phyloP scores from a whole-genome alignment of 1,284 basidiomycete genomes.

The Mycosarcoma mackinlayi region DNA sequence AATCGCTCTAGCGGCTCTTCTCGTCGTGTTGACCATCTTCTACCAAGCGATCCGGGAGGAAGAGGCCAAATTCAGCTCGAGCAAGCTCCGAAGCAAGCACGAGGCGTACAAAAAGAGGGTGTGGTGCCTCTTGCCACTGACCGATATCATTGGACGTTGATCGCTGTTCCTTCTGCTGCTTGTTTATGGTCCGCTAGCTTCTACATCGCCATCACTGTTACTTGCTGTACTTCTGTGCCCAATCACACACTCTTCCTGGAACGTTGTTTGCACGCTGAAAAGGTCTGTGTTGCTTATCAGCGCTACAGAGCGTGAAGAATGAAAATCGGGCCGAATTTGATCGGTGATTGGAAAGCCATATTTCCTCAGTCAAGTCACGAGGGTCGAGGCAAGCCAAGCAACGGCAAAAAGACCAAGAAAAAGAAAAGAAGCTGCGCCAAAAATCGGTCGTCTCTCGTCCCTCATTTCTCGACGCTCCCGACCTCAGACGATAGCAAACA shows the following conservation, averaged over 20 bases:
- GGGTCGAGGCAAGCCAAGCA: neutral
- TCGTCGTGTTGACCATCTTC: conserved; percentile 32
- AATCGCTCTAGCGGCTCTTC: conserved; percentile 19
- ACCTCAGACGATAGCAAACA: neutral
- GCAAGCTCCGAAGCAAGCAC: conserved; percentile 41
- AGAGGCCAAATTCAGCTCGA: conserved; percentile 42
- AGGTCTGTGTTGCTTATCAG: too few relatives aligned
- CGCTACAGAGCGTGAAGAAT: too few relatives aligned
- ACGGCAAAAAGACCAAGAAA: neutral
- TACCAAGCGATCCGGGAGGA: conserved; percentile 43
- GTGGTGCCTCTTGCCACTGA: conserved; percentile 38
- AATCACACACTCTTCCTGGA: too few relatives aligned
- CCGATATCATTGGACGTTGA: conserved; percentile 27
- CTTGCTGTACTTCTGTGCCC: too few relatives aligned
- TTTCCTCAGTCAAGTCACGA: conserved; percentile 19
- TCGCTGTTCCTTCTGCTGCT: neutral
- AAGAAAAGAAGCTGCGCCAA: neutral
- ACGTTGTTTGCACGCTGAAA: too few relatives aligned
- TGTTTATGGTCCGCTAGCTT: too few relatives aligned
- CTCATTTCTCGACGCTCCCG: conserved; percentile 5
- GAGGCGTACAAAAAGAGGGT: conserved; percentile 37
- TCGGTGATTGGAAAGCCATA: conserved; percentile 10
- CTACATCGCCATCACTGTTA: too few relatives aligned
- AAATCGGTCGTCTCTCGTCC: conserved; percentile 1
- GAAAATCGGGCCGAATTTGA: neutral